These are phyloP conservation scores for Aureobasidium pullulans DNA, from an alignment of 2,329 filamentous ascomycete species.

Conservation along the genomic window DNA sequence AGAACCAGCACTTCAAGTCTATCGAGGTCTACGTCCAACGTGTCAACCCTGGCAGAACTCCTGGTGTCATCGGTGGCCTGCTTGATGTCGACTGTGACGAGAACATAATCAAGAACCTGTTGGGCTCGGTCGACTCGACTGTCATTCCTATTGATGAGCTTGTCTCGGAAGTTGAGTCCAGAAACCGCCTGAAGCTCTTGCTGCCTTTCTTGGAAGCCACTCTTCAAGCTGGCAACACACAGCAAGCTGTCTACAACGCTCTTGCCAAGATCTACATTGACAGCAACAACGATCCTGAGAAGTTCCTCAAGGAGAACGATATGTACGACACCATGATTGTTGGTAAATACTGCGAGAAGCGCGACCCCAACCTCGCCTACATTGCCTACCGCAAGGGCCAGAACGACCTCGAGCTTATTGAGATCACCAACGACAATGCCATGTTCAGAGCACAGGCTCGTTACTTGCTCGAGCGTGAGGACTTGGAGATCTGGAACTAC, in stretches of 20 bases:
- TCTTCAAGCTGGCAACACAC: constrained; percentile 80
- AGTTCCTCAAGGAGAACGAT: constrained; percentile 95
- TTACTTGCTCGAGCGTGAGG: constrained; percentile 85
- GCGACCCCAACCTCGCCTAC: constrained; percentile 89
- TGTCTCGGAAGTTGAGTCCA: constrained; percentile 86
- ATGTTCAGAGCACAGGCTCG: constrained; percentile 99
- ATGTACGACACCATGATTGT: constrained; percentile 88
- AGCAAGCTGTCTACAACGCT: constrained; percentile 94
- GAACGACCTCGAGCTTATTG: constrained; percentile 94
- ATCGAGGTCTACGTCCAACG: constrained; percentile 98
- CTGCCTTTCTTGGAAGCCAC: constrained; percentile 94
- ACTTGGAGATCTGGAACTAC: constrained; percentile 87
- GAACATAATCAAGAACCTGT: constrained; percentile 85
- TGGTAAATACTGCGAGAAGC: constrained; percentile 98
- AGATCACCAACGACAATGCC: constrained; percentile 97
- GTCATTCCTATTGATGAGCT: constrained; percentile 91
- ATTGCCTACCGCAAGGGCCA: constrained; percentile 95
- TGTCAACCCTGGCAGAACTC: constrained; percentile 85
- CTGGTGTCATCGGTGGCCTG: constrained; percentile 85
- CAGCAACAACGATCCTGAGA: constrained; percentile 95
- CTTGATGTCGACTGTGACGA: constrained; percentile 97
- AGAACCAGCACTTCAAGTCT: constrained; percentile 98
- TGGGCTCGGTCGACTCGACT: constrained; percentile 74
- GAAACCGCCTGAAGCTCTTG: constrained; percentile 91
- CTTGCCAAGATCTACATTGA: constrained; percentile 99